phyloP scores from a whole-genome alignment of 2,329 filamentous ascomycete species.

The Diaporthe amygdali region DNA sequence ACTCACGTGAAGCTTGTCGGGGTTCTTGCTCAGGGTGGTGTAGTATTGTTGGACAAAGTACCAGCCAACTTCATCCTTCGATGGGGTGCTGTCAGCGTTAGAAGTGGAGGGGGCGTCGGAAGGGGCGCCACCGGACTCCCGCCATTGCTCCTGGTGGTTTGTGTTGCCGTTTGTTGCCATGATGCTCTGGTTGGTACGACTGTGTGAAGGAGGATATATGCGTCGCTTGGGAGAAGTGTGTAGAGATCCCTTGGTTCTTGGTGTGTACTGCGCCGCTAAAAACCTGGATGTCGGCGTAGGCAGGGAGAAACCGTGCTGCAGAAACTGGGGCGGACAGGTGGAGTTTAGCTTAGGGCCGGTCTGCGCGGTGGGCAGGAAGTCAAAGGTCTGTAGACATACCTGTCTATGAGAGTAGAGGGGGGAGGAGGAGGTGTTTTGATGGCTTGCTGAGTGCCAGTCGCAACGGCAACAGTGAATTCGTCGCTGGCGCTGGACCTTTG shows the following conservation, averaged over 20 bases:
- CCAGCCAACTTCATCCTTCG: constrained; percentile 97
- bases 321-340: not conserved
- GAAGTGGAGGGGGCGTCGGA: constrained; percentile 37
- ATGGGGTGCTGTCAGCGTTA: constrained; percentile 53
- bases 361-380: not conserved
- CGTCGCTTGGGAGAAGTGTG: not conserved
- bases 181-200: constrained; percentile 31
- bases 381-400: not conserved
- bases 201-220: constrained; percentile 2
- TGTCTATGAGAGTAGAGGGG: not conserved
- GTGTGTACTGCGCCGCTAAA: not conserved
- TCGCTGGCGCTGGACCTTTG: not conserved
- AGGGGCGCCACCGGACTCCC: constrained; percentile 37
- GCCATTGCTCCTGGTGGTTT: constrained; percentile 50
- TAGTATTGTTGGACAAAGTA: constrained; percentile 99
- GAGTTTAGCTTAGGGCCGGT: constrained; percentile 6
- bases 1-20: constrained; percentile 85
- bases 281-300: constrained; percentile 4
- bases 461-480: not conserved
- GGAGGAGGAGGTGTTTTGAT: not conserved
- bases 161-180: constrained; percentile 66
- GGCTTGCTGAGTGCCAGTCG: not conserved
- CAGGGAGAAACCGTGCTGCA: constrained; percentile 7
- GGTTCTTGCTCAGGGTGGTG: constrained; percentile 91
- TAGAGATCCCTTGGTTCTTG: not conserved